Evolutionary conservation across 2,329 filamentous ascomycete species (phyloP), one percentile per base, ranked within the genome.

Genomic region (Westerdykella sp.): DNA sequence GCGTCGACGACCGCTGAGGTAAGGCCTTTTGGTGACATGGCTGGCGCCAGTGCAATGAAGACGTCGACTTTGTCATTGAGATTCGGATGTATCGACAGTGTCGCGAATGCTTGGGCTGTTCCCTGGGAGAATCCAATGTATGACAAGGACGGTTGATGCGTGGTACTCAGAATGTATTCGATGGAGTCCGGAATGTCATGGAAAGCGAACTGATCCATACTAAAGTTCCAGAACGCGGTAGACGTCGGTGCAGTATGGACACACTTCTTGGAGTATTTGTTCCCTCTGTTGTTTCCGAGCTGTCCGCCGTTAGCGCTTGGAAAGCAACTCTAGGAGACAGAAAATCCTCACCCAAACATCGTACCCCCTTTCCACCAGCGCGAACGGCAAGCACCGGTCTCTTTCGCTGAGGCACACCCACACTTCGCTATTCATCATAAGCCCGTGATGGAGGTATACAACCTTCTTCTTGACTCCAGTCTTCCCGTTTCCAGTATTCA

Each of bases 211-310:
- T 98, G 87, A 63, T 98, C 93, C 62, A 98, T 97, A 40, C 88
- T 95, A 64, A 98, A 98, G 66, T 96, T 84, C 93, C 93, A 98
- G 66, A 98, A 98, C 12, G 80, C 75, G 31, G 77, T 72, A 2
- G 85, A 84, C 1, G 80, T 84, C 0, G 93, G 90, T 0, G 87
- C 84, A 49, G 75, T 74, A 46, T 83, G 77, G 40, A 90, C 80
- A 2, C 83, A 90, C 70, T 98, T 98, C 68, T 97, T 98, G 37
- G 89, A 95, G 70, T 98, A 98, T 65, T 98, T 98, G 76, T 98
- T 98, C 39, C 93, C 93, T 30, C 93, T 83, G 61, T 98, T 98
- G 67, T 98, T 98, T 40, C 93, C 93, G 49, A 98, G 76, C 87
- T 86, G 34, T 12, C 34, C 16, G 12, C 14, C n/a, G 35, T 66